Conservation (phyloP, 192 early-diverging fungal species). For the Chytriomyces confervae region DNA sequence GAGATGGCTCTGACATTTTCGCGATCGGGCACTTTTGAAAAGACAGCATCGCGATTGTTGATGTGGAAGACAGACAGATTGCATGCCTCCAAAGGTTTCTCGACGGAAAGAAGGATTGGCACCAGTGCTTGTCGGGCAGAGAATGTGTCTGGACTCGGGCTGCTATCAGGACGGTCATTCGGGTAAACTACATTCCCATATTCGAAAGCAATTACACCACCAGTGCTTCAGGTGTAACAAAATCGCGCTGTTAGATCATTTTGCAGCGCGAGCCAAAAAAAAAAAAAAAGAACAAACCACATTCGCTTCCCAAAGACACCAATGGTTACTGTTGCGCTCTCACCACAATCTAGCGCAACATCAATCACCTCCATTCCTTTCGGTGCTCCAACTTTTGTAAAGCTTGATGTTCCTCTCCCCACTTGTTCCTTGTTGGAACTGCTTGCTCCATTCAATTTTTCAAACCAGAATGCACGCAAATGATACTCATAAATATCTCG, state of each 20-base stretch:
- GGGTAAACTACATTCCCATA: constrained; percentile 61
- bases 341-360: constrained; percentile 59
- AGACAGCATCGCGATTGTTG: constrained; percentile 12
- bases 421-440: constrained; percentile 11
- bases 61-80: constrained; percentile 74
- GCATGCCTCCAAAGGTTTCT: constrained; percentile 62
- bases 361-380: constrained; percentile 40
- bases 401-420: constrained; percentile 20
- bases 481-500: constrained; percentile 71
- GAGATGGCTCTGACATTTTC: constrained; percentile 38
- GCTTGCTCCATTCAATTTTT: constrained; percentile 25
- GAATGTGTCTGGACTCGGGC: constrained; percentile 44
- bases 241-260: neutral
- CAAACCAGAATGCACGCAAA: constrained; percentile 54
- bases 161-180: neutral
- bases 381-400: constrained; percentile 31
- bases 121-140: constrained; percentile 70
- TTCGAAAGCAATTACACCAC: constrained; percentile 72
- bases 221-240: constrained; percentile 48
- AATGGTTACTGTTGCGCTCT: constrained; percentile 55
- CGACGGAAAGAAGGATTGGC: constrained; percentile 73
- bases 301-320: constrained; percentile 75
- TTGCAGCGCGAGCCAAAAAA: constrained; percentile 18
- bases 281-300: constrained; percentile 54
- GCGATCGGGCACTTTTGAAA: constrained; percentile 1